These are phyloP conservation scores for Globisporangium spinosum DNA, from an alignment of 352 stramenopile species.

Conservation along the genomic window DNA sequence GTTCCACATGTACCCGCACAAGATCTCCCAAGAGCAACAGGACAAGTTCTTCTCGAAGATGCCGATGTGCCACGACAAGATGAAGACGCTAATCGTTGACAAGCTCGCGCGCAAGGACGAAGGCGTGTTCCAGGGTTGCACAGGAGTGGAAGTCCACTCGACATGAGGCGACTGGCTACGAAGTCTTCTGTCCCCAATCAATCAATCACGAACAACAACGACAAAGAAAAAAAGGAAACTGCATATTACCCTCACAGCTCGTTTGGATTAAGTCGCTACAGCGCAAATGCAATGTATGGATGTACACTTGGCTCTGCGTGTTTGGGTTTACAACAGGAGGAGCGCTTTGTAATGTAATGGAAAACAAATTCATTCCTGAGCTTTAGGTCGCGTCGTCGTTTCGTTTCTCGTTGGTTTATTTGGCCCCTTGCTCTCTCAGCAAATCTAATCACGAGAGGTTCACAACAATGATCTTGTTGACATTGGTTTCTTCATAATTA, in stretches of 20 bases:
- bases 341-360: too few species aligned
- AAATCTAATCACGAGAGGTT: too few species aligned
- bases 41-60: slow-evolving; percentile 60
- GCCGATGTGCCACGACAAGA: slow-evolving; percentile 54
- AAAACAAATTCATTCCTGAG: too few species aligned
- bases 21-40: slow-evolving; percentile 56
- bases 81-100: slow-evolving; percentile 58
- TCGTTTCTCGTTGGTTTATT: neutral
- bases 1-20: slow-evolving; percentile 78
- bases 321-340: too few species aligned
- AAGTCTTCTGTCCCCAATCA: neutral
- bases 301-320: slow-evolving; percentile 6
- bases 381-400: too few species aligned
- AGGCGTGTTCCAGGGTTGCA: slow-evolving; percentile 6
- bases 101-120: slow-evolving; percentile 25
- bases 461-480: too few species aligned
- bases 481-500: neutral
- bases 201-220: too few species aligned
- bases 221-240: neutral
- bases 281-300: slow-evolving; percentile 6
- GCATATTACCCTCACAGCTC: slow-evolving; percentile 2
- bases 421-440: neutral
- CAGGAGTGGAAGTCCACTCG: neutral
- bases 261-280: slow-evolving; percentile 4
- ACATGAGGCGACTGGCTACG: neutral